Percentiles rank a stretch among this genome's conserved stretches.
phyloP scores from a whole-genome alignment of 208 protist species.

The Sergeia podlipaevii region DNA sequence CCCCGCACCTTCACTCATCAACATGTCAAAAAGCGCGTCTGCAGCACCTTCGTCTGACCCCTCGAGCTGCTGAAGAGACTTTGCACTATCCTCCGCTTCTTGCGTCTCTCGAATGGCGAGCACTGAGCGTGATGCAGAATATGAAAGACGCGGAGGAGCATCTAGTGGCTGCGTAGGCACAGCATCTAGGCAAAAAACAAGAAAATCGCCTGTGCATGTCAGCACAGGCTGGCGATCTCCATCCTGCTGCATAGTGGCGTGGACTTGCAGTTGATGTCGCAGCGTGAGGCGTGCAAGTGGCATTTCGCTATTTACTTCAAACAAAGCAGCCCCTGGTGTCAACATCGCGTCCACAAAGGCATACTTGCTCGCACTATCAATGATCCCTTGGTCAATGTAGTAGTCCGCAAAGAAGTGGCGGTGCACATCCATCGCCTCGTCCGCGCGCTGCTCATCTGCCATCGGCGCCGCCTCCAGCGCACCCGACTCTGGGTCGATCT shows the following conservation, averaged over 20 bases:
- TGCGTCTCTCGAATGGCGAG: slow-evolving; percentile 10
- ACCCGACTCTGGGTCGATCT: slow-evolving; percentile 37
- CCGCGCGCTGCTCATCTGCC: slow-evolving; percentile 47
- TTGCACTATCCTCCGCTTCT: background rate
- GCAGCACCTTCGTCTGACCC: too few relatives aligned
- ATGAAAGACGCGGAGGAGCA: slow-evolving; percentile 25
- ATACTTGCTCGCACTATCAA: slow-evolving; percentile 14
- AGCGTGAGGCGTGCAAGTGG: slow-evolving; percentile 55
- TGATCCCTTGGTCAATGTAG: slow-evolving; percentile 61
- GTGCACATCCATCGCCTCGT: slow-evolving; percentile 53
- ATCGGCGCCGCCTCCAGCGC: slow-evolving; percentile 12
- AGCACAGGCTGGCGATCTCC: too few relatives aligned
- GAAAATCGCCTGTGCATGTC: too few relatives aligned
- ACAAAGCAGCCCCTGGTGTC: slow-evolving; percentile 32
- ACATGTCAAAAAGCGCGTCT: too few relatives aligned
- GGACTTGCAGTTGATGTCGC: slow-evolving; percentile 55
- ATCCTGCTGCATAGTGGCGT: slow-evolving; percentile 13
- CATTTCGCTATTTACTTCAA: slow-evolving; percentile 46
- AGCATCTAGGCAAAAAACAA: too few relatives aligned
- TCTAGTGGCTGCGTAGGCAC: slow-evolving; percentile 43
- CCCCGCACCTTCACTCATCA: too few relatives aligned
- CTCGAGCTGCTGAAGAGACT: too few relatives aligned
- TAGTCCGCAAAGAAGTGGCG: slow-evolving; percentile 74
- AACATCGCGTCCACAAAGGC: slow-evolving; percentile 60
- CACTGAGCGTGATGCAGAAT: slow-evolving; percentile 22